Percentiles rank a stretch among this genome's conserved stretches.
Evolutionary conservation across 164 flowering plant species (phyloP).

Genomic region (Chimonanthus praecox): DNA sequence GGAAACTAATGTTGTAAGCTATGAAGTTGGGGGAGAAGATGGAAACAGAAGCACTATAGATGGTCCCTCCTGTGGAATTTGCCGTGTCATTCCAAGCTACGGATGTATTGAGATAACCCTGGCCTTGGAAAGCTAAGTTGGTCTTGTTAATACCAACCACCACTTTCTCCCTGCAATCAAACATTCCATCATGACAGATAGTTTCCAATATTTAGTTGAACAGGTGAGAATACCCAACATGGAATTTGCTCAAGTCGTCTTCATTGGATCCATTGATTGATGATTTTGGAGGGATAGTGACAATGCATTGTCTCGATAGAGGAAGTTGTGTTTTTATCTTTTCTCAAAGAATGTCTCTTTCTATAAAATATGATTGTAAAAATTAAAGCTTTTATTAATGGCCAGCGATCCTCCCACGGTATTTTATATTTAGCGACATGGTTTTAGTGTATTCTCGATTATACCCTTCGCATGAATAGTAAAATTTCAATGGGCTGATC

Average conservation of each 20-base stretch:
- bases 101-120: conserved; percentile 51
- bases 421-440: no score
- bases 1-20: conserved; percentile 74
- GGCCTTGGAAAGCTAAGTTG: conserved; percentile 65
- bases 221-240: not conserved
- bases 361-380: no score
- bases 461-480: no score
- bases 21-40: conserved; percentile 56
- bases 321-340: no score
- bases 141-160: conserved; percentile 46
- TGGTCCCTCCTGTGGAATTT: conserved; percentile 73
- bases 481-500: no score
- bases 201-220: not conserved
- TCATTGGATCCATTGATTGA: not conserved
- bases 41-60: conserved; percentile 47
- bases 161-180: conserved; percentile 72
- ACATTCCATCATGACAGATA: not conserved
- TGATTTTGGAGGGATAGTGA: no score
- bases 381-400: no score
- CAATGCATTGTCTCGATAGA: no score
- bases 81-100: conserved; percentile 86
- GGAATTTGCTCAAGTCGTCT: not conserved
- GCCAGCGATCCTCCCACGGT: no score
- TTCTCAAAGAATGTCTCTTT: no score
- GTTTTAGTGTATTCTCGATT: no score